Evolutionary conservation across 1,284 basidiomycete species (phyloP).

Genomic region (Marasmius fiardii): DNA sequence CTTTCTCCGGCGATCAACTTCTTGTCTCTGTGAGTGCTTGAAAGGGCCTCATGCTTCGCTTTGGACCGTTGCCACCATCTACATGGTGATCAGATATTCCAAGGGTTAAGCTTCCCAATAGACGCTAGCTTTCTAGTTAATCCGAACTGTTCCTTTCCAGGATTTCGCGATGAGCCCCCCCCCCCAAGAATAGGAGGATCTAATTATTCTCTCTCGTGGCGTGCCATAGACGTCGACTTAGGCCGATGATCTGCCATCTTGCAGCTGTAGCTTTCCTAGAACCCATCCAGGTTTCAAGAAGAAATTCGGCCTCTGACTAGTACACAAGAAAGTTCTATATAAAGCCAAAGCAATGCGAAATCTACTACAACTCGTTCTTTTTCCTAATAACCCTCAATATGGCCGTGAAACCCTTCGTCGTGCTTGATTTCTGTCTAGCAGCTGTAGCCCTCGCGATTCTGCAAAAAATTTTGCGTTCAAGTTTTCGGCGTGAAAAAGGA

Average conservation of each 20-base stretch:
- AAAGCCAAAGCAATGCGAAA: no score
- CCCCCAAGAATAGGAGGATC: no score
- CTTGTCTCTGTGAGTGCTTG: no score
- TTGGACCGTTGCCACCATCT: no score
- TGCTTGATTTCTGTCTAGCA: conserved; percentile 27
- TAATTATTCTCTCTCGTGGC: no score
- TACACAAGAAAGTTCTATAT: neutral
- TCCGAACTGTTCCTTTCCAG: no score
- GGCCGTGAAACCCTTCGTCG: conserved; percentile 25
- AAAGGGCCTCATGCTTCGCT: neutral
- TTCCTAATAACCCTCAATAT: conserved; percentile 7
- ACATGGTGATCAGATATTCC: no score
- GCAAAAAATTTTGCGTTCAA: conserved; percentile 23
- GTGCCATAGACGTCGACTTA: no score
- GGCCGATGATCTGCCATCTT: conserved; percentile 13
- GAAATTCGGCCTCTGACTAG: conserved; percentile 13
- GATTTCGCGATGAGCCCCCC: no score
- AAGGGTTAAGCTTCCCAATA: no score
- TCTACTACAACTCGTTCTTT: no score
- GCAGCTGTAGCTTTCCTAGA: conserved; percentile 5
- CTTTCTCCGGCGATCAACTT: neutral
- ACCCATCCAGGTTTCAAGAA: conserved; percentile 4
- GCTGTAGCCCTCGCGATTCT: conserved; percentile 31
- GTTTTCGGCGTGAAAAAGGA: conserved; percentile 15
- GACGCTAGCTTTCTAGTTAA: no score